Base-by-base conservation (phyloP, 148 eudicot species). In the Amaranthus palmeri region DNA sequence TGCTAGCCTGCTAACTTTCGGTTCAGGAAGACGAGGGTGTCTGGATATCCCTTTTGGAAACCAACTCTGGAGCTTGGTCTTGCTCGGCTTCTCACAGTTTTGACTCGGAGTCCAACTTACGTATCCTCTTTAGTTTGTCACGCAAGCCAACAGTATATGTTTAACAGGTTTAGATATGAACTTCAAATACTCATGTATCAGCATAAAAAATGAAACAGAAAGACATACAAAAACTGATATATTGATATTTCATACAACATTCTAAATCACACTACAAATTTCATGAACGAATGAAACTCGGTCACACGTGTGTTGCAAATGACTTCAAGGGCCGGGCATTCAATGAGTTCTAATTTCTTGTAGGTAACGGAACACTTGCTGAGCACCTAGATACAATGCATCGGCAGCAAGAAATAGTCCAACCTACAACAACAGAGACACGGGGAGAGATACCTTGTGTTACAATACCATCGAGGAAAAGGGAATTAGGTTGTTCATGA, bases 361-460 rank as follows among this genome's bases (percentile, higher is more conserved):
- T 73, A 91, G 80, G 79, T 91, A 89, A 10, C 65, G 88, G 54
- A 76, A 91, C 41, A 80, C 86, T 83, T 91, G 88, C 73, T 89
- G 97, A 69, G 86, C 91, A 68, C 86, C 92, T 61, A 93, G 72
- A 72, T 78, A 88, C 78, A 93, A 76, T 61, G 91, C 98, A 84
- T 93, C 97, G 4, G 86, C 90, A 54, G 81, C 91, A 72, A 91
- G 61, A 78, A 93, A 60, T 69, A 93, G 54, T 54, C 96, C 98
- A 48, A 93, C 58, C 98, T 91, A 86, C 72, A 68, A 71, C 6
- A 63, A 40, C 61, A 18, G 72, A 13, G 71, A 75, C 67, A 8
- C 49, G 40, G 54, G 54, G 14, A 42, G 40, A 45, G 50, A 53
- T 6, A 43, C 55, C 44, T 41, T 44, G 58, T 25, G 48, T n/a